Conservation (phyloP, 768 basidiomycete species). For the Termitomyces sp. region DNA sequence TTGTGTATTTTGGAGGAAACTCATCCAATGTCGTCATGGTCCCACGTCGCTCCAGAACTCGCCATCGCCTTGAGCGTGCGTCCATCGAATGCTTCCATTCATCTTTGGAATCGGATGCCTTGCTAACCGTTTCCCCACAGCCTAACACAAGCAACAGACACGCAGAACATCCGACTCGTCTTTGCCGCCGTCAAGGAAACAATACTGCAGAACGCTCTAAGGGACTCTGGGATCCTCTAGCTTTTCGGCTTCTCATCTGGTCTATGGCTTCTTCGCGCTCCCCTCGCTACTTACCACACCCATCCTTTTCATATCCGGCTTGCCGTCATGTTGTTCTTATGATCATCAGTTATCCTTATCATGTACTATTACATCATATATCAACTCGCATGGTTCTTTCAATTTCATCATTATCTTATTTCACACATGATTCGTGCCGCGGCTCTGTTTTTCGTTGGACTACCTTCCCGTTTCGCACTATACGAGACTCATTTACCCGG, state of each 20-base stretch:
- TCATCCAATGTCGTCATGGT: background rate
- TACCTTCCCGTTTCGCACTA: background rate
- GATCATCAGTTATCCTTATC: background rate
- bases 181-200: conserved; percentile 15
- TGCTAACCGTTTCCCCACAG: background rate
- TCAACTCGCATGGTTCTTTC: background rate
- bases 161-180: conserved; percentile 10
- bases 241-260: background rate
- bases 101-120: no score
- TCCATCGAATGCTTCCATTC: no score
- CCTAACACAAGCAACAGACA: conserved; percentile 16
- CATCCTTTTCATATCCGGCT: background rate
- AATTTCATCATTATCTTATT: background rate
- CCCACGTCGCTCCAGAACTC: background rate
- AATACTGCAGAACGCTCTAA: conserved; percentile 11
- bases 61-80: background rate
- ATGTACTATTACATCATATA: background rate
- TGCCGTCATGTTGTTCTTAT: background rate
- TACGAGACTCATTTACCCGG: background rate
- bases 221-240: conserved; percentile 13
- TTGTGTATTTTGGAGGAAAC: background rate
- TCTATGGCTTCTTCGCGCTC: background rate
- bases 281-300: background rate
- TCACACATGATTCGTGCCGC: background rate
- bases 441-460: background rate